A percentile compares a stretch with the other conserved stretches of the same genome.
Conservation (phyloP, 2,329 filamentous ascomycete species). For the Aspergillus jensenii region DNA sequence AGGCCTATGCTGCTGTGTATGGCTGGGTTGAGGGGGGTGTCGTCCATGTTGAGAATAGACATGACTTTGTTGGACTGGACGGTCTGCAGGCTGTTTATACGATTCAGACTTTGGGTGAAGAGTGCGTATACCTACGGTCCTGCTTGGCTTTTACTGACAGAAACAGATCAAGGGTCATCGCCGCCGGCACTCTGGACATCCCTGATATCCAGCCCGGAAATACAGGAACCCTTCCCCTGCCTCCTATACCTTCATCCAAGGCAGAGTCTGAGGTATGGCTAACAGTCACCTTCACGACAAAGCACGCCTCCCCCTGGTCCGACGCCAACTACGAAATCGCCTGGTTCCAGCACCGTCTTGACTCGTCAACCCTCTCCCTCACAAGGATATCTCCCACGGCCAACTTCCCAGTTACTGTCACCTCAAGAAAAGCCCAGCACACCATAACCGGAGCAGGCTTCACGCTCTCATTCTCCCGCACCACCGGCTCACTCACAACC, state of each 20-base stretch:
- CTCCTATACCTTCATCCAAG: background rate
- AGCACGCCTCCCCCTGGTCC: conserved; percentile 55
- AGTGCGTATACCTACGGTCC: conserved; percentile 14
- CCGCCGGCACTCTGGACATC: background rate
- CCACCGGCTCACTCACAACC: conserved; percentile 1
- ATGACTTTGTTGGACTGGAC: conserved; percentile 49
- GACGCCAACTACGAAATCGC: conserved; percentile 44
- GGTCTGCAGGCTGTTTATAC: background rate
- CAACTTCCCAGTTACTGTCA: background rate
- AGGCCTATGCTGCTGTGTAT: conserved; percentile 57
- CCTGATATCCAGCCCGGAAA: conserved; percentile 1
- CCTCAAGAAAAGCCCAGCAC: background rate
- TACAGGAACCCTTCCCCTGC: background rate
- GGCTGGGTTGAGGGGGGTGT: conserved; percentile 39
- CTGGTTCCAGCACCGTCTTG: conserved; percentile 14
- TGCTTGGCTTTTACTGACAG: background rate
- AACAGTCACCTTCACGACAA: conserved; percentile 5
- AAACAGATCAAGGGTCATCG: background rate
- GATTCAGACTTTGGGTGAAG: conserved; percentile 27
- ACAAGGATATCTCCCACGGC: too few relatives aligned
- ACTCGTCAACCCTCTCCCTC: too few relatives aligned
- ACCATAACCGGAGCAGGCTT: conserved; percentile 8
- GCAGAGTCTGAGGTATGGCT: conserved; percentile 35
- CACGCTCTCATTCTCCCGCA: conserved; percentile 11
- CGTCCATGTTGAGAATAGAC: conserved; percentile 49